phyloP scores from a whole-genome alignment of 1,284 basidiomycete species.

The Hypsizygus ulmarius region DNA sequence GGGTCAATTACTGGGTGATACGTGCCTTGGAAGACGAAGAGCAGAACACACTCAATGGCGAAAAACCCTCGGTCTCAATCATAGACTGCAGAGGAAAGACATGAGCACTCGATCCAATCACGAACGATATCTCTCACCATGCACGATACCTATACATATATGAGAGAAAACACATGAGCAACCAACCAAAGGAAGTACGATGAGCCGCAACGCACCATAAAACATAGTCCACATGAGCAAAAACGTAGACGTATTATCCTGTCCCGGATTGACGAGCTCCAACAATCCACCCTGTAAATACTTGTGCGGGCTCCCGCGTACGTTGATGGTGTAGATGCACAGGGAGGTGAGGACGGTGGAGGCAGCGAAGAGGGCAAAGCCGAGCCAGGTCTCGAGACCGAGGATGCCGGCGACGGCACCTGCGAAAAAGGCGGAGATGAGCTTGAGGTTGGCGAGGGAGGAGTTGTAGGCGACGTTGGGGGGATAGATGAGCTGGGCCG shows the following conservation, averaged over 20 bases:
- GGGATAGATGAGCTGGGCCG: constrained; percentile 63
- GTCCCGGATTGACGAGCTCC: constrained; percentile 75
- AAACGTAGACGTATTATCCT: constrained; percentile 85
- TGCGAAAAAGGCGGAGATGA: constrained; percentile 77
- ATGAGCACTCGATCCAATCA: no score
- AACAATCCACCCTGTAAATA: constrained; percentile 60
- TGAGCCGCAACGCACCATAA: constrained; percentile 59
- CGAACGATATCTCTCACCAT: no score
- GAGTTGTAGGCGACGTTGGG: constrained; percentile 74
- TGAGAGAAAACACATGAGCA: neutral
- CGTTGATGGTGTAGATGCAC: constrained; percentile 68
- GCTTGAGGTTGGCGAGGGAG: constrained; percentile 63
- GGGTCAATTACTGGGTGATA: no score
- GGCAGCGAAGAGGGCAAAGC: constrained; percentile 74
- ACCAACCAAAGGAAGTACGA: constrained; percentile 2
- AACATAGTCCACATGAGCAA: constrained; percentile 88
- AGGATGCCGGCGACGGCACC: constrained; percentile 85
- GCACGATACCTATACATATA: no score
- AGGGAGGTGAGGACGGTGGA: constrained; percentile 67
- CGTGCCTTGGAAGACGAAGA: no score
- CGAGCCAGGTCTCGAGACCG: constrained; percentile 78
- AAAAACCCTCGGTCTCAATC: no score
- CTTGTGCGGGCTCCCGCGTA: constrained; percentile 55
- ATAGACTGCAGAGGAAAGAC: no score
- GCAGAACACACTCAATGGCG: no score